Conservation (phyloP, 2,329 filamentous ascomycete genomes). For the Aspergillus tubingensis region DNA sequence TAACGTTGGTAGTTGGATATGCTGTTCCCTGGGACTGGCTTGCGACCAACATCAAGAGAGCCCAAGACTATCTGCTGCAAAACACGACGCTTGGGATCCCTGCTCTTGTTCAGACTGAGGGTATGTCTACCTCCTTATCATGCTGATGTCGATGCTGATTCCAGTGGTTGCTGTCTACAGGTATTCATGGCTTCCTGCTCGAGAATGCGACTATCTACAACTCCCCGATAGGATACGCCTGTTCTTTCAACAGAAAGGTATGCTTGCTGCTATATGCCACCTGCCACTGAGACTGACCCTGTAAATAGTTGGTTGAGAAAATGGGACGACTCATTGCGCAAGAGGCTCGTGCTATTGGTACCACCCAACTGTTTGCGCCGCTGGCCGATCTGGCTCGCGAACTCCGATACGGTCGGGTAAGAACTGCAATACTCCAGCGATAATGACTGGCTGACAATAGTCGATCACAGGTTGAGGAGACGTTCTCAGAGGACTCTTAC, state of each 20-base stretch:
- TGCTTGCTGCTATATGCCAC: neutral
- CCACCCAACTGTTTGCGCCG: slow-evolving; percentile 73
- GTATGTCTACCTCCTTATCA: slow-evolving; percentile 30
- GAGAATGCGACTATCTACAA: slow-evolving; percentile 78
- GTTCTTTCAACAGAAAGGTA: slow-evolving; percentile 66
- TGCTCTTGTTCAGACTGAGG: slow-evolving; percentile 72
- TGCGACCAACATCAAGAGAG: slow-evolving; percentile 62
- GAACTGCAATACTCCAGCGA: neutral
- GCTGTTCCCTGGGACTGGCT: slow-evolving; percentile 66
- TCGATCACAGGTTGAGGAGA: slow-evolving; percentile 61
- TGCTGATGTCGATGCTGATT: neutral
- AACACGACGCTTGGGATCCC: slow-evolving; percentile 71
- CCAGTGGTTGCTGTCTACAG: slow-evolving; percentile 10
- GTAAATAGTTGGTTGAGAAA: slow-evolving; percentile 56
- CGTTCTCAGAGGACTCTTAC: slow-evolving; percentile 68
- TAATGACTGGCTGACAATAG: neutral
- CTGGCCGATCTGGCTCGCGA: slow-evolving; percentile 71
- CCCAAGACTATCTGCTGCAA: slow-evolving; percentile 68
- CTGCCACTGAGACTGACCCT: neutral
- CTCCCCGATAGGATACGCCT: slow-evolving; percentile 71
- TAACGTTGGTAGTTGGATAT: slow-evolving; percentile 57
- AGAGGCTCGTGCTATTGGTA: slow-evolving; percentile 67
- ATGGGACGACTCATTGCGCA: slow-evolving; percentile 68
- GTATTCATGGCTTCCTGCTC: slow-evolving; percentile 70
- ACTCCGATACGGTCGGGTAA: slow-evolving; percentile 66